Base-by-base conservation (phyloP, 2,329 filamentous ascomycete genomes). In the Colletotrichum graminicola region DNA sequence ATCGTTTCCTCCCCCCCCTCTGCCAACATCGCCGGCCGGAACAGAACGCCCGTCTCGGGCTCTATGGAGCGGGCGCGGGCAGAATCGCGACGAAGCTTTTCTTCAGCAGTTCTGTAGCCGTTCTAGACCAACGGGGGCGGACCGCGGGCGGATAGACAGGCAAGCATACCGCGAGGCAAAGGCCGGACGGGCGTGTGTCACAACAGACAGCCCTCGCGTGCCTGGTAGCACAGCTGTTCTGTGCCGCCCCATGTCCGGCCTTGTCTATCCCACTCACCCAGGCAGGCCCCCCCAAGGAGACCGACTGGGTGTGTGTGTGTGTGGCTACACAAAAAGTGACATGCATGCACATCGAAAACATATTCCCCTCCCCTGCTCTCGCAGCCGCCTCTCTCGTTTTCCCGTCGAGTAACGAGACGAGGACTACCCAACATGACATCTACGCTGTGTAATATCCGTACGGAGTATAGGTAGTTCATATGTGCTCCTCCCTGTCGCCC, bases 71-170 rank as follows among this genome's bases (percentile, higher is more conserved):
- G 39, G 39, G 12, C 12, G 36, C 36, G 3, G 39, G 39, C 39
- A 14, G 39, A 16, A 18, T 41, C 39, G 39, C 39, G 39, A 41
- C 16, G 4, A 12, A 43, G 11, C 6, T 5, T 21, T 43, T 43
- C 67, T 71, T 71, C 47, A 71, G 49, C 63, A 63, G 67, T 61
- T 68, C 60, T 63, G 52, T 34, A 52, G 54, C 18, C 26, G 39
- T 43, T 47, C 6, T 43, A 6, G 14, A n/a, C 43, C 43, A n/a
- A 45, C 21, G 43, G 43, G 43, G 6, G 18, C 6, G 41, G 8
- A 21, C 39, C 18, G 39, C 39, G 39, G 39, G 14, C 41, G 1
- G 18, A 16, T 3, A n/a, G 32, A 29, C 21, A 61, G 26, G 18
- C 29, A 29, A 36, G 34, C 18, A 49, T 47, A 2, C 52, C n/a